A percentile compares a stretch with the other conserved stretches of the same genome.
Conservation (phyloP, 352 stramenopile species). For the Lagenidium sp. region DNA sequence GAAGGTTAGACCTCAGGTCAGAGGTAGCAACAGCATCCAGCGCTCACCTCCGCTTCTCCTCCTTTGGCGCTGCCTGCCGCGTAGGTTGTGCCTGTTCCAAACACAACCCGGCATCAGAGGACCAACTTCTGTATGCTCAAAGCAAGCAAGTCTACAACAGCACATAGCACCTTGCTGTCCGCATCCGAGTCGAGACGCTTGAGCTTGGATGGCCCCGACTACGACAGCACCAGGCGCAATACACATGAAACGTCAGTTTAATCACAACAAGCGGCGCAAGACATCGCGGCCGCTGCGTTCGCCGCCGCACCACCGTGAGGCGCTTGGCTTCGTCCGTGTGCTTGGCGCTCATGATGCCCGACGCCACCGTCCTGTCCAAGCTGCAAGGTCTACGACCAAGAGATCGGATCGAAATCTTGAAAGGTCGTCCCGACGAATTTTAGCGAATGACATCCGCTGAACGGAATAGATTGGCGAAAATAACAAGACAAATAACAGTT, state of each 20-base stretch:
- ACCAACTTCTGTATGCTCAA: too few relatives aligned
- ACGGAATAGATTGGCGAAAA: constrained; percentile 6
- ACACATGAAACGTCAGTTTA: not conserved
- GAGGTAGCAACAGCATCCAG: not conserved
- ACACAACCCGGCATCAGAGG: too few relatives aligned
- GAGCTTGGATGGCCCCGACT: constrained; percentile 10
- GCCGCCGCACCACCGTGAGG: constrained; percentile 17
- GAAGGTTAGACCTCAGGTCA: not conserved
- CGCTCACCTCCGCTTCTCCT: constrained; percentile 18
- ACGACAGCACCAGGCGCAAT: not conserved
- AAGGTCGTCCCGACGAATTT: too few relatives aligned
- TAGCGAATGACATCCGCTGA: too few relatives aligned
- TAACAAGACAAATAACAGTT: not conserved
- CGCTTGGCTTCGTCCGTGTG: constrained; percentile 6
- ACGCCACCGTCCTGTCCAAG: not conserved
- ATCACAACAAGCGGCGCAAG: not conserved
- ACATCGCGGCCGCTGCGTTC: constrained; percentile 5
- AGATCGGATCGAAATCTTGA: constrained; percentile 9
- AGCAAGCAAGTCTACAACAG: not conserved
- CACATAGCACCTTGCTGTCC: constrained; percentile 1
- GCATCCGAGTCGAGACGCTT: constrained; percentile 23
- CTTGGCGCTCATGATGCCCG: not conserved
- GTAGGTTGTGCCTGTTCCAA: constrained; percentile 2
- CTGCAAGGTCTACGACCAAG: not conserved
- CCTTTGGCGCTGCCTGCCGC: constrained; percentile 14